Evolutionary conservation across 495 filamentous ascomycete genomes (phyloP), one percentile per base, ranked within the genome.

Genomic region (Penicillium canescens): DNA sequence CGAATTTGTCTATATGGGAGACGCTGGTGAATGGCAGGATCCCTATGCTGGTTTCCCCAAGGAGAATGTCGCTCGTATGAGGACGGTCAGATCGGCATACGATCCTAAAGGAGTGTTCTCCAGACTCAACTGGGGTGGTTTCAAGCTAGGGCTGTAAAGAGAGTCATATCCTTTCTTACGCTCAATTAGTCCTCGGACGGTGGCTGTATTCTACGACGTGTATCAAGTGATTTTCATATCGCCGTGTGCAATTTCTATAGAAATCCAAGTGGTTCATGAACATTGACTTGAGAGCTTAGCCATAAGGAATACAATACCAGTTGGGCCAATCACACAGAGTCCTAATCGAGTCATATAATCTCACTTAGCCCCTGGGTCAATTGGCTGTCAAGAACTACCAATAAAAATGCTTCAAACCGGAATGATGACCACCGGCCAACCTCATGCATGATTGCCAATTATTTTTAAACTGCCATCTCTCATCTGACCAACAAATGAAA

Each of bases 21-120:
- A 75, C 53, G 71, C 73, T 4, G 69, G 59, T 14, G 61, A 62
- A 6, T 70, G 66, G 54, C 75, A 77, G 59, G 61, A 75, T 50
- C 67, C 72, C 0, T 74, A 75, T 46, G 59, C 42, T 7, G 67
- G 67, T 9, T 75, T 78, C 46, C 75, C 73, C 0, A 9, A 1
- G 6, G 66, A 68, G 48, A 74, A 67, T 52, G 58, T 74, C 1
- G 41, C 46, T 14, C 57, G 56, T 3, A 61, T 79, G 63, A 59
- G 50, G 26, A 48, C 58, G 9, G 68, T 78, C 21, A 60, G 67
- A 44, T 50, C 50, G 11, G 46, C 52, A 16, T 75, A 74, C 56
- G 78, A 79, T 58, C 72, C 72, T 0, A 5, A 33, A 14, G 53
- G 59, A 0, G 36, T 57, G 0, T 68, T 70, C 46, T 52, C 60